These are phyloP conservation scores for Xerocomellus intermedius DNA, from an alignment of 768 basidiomycete genomes.

Conservation along the genomic window DNA sequence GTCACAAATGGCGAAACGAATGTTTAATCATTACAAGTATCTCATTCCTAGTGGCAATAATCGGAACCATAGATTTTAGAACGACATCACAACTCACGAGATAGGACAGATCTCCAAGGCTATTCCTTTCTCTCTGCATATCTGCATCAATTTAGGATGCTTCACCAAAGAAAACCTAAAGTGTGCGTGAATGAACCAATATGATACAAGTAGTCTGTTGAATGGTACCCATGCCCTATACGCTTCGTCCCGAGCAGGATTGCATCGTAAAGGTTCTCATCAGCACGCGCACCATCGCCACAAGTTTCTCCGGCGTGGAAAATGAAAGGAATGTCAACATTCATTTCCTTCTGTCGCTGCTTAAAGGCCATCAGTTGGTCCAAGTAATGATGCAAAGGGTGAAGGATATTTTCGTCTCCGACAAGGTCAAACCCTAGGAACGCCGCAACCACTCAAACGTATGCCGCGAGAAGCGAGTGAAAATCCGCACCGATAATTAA, in stretches of 20 bases:
- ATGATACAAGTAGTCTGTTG: not conserved
- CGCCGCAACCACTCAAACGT: not conserved
- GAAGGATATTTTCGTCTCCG: conserved; percentile 64
- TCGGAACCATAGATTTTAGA: not conserved
- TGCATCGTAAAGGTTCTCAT: conserved; percentile 76
- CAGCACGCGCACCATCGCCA: conserved; percentile 69
- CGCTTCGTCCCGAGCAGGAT: conserved; percentile 75
- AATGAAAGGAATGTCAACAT: conserved; percentile 65
- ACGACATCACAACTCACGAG: conserved; percentile 49
- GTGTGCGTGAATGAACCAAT: not conserved
- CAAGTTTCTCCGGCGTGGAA: conserved; percentile 82
- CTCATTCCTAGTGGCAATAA: conserved; percentile 54
- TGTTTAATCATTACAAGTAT: conserved; percentile 50
- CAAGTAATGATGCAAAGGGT: conserved; percentile 61
- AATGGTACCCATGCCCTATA: conserved; percentile 72
- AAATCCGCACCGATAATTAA: conserved; percentile 57
- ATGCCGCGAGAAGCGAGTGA: not conserved
- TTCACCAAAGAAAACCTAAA: conserved; percentile 70
- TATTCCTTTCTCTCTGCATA: conserved; percentile 61
- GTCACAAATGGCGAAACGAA: not conserved
- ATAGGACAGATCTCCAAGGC: conserved; percentile 78
- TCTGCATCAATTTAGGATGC: conserved; percentile 69
- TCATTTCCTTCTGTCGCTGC: conserved; percentile 51
- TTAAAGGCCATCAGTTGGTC: conserved; percentile 60
- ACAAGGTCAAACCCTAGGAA: conserved; percentile 75